Conservation (phyloP, 2,329 filamentous ascomycete species). For the Sordariomycetes sp. region DNA sequence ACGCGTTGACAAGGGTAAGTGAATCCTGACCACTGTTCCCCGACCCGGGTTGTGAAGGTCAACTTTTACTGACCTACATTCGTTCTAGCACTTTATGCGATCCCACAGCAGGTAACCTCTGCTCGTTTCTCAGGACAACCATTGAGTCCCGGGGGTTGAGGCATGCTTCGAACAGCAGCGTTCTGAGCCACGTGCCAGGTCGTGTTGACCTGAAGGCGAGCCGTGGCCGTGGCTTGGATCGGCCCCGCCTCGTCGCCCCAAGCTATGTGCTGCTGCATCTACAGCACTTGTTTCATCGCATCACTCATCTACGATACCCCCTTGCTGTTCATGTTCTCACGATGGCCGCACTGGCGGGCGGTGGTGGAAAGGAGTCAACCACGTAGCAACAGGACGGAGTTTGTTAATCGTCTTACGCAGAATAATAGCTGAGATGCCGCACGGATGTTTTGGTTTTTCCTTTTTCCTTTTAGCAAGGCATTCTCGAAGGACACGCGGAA, state of each 20-base stretch:
- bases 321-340: background rate
- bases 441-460: background rate
- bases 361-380: background rate
- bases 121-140: background rate
- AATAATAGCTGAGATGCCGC: background rate
- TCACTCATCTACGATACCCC: background rate
- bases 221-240: background rate
- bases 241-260: background rate
- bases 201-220: background rate
- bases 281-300: background rate
- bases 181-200: background rate
- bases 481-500: background rate
- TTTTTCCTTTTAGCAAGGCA: background rate
- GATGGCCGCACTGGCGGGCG: background rate
- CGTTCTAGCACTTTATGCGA: constrained; percentile 13
- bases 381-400: background rate
- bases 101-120: constrained; percentile 11
- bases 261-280: background rate
- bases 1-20: constrained; percentile 42
- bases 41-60: background rate
- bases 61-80: background rate
- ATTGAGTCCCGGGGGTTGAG: background rate
- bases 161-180: background rate
- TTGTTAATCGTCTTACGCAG: background rate
- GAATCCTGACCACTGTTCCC: background rate